A percentile compares a stretch with the other conserved stretches of the same genome.
phyloP scores from a whole-genome alignment of 2,329 filamentous ascomycete species.

The Hysterium pulicare region DNA sequence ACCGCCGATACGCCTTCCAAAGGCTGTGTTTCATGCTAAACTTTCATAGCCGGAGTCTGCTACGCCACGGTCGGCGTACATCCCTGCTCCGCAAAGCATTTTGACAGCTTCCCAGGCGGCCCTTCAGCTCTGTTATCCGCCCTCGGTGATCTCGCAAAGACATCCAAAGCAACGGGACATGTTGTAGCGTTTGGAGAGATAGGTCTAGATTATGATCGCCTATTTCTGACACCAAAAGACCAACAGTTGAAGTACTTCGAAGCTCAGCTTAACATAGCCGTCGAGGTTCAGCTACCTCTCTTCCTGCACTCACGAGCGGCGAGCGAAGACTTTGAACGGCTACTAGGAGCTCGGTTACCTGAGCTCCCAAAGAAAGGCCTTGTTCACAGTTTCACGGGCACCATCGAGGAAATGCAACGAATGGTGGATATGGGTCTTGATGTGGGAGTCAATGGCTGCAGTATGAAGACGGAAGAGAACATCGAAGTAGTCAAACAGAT shows the following conservation, averaged over 20 bases:
- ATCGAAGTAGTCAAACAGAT: slow-evolving; percentile 78
- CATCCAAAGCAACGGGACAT: slow-evolving; percentile 56
- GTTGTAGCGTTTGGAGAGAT: slow-evolving; percentile 89
- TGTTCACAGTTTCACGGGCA: slow-evolving; percentile 94
- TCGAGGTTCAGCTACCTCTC: slow-evolving; percentile 74
- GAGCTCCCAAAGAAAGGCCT: slow-evolving; percentile 71
- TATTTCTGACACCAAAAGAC: slow-evolving; percentile 75
- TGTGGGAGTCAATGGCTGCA: slow-evolving; percentile 95
- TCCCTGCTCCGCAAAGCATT: slow-evolving; percentile 79
- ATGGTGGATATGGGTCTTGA: slow-evolving; percentile 78
- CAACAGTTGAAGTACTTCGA: slow-evolving; percentile 83
- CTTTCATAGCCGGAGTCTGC: slow-evolving; percentile 64
- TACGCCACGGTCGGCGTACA: slow-evolving; percentile 93
- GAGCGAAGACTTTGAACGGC: slow-evolving; percentile 73
- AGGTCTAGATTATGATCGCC: slow-evolving; percentile 90
- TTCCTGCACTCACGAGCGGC: slow-evolving; percentile 92
- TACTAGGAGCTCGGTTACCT: slow-evolving; percentile 64
- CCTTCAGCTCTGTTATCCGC: slow-evolving; percentile 53
- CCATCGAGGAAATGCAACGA: slow-evolving; percentile 76
- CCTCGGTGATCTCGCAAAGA: slow-evolving; percentile 62
- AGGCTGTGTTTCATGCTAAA: not conserved
- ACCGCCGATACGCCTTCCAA: not conserved
- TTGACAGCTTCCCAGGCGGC: slow-evolving; percentile 62
- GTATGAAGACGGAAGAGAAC: slow-evolving; percentile 88
- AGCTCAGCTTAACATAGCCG: slow-evolving; percentile 74